phyloP scores from a whole-genome alignment of 306 rosid species.

The Fagus crenata region DNA sequence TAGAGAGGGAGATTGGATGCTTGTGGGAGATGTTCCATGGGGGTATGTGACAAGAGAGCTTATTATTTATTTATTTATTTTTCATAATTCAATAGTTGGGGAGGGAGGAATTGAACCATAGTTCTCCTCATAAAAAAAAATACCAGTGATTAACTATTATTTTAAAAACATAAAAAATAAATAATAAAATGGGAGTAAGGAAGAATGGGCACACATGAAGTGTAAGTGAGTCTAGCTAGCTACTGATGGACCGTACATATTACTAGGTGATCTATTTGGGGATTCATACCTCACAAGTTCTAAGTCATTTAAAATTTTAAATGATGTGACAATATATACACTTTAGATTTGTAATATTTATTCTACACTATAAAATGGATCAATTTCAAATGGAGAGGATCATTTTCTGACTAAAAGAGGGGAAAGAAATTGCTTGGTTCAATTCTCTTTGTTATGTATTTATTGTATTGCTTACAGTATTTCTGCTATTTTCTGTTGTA shows the following conservation, averaged over 20 bases:
- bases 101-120: too few relatives aligned
- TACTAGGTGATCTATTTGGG: neutral
- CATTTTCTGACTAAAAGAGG: neutral
- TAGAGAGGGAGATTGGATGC: slow-evolving; percentile 75
- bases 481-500: slow-evolving; percentile 10
- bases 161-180: neutral
- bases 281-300: neutral
- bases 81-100: too few relatives aligned
- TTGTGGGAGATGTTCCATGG: slow-evolving; percentile 83
- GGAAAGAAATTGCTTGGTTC: neutral
- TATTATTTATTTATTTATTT: too few relatives aligned
- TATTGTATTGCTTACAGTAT: neutral
- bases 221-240: neutral
- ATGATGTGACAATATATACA: too few relatives aligned
- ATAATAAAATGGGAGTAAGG: neutral
- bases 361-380: too few relatives aligned
- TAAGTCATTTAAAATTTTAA: neutral
- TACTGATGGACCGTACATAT: neutral
- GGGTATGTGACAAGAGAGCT: slow-evolving; percentile 35
- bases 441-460: neutral
- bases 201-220: neutral
- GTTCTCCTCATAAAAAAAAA: too few relatives aligned
- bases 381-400: too few relatives aligned
- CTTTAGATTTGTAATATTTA: too few relatives aligned
- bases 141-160: neutral